phyloP scores from a whole-genome alignment of 2,329 filamentous ascomycete species.

The Dactylonectria estremocensis region DNA sequence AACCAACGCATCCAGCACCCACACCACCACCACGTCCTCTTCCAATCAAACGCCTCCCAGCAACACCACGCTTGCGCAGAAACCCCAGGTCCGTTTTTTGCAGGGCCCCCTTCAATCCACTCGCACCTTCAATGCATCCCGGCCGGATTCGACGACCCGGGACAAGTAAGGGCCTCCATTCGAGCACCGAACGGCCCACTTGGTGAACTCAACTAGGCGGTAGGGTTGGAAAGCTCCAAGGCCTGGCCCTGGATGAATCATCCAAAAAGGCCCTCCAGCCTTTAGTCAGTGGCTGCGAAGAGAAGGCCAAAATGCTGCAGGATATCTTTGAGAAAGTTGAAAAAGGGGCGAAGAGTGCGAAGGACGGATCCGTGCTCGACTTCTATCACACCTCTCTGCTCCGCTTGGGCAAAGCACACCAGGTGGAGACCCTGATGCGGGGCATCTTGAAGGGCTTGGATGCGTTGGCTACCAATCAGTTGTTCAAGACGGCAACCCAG shows the following conservation, averaged over 20 bases:
- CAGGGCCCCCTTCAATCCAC: too few species aligned
- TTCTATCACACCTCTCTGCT: slow-evolving; percentile 5
- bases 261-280: slow-evolving; percentile 1
- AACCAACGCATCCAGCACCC: too few species aligned
- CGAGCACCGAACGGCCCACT: too few species aligned
- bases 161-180: too few species aligned
- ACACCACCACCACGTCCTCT: too few species aligned
- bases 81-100: too few species aligned
- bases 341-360: not conserved
- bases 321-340: slow-evolving; percentile 13
- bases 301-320: slow-evolving; percentile 10
- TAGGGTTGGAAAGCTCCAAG: not conserved
- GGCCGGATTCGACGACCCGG: too few species aligned
- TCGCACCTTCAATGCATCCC: too few species aligned
- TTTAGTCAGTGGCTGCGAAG: slow-evolving; percentile 3
- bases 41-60: too few species aligned
- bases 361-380: slow-evolving; percentile 4
- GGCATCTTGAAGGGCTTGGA: slow-evolving; percentile 16
- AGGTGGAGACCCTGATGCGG: slow-evolving; percentile 22
- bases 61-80: too few species aligned
- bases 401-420: slow-evolving; percentile 7
- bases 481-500: slow-evolving; percentile 20
- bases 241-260: not conserved
- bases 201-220: not conserved
- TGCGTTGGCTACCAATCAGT: slow-evolving; percentile 19